phyloP scores from a whole-genome alignment of 495 filamentous ascomycete species.

The Staphylotrichum tortipilum region DNA sequence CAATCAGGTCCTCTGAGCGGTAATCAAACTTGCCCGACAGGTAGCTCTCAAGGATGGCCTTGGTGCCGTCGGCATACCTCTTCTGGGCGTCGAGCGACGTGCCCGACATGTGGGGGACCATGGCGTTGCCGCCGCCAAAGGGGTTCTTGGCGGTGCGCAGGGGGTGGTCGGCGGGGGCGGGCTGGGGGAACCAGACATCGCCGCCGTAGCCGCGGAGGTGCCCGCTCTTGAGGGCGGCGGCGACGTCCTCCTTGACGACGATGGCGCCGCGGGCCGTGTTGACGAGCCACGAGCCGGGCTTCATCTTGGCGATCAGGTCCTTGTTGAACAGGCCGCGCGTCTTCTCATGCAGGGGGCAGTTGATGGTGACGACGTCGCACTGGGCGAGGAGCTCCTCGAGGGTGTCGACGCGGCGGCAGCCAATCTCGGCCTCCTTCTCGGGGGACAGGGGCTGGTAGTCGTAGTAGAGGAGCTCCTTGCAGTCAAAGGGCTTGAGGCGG shows the following conservation, averaged over 20 bases:
- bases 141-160: conserved; percentile 90
- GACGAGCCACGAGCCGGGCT: conserved; percentile 91
- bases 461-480: conserved; percentile 99
- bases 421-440: conserved; percentile 93
- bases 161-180: conserved; percentile 87
- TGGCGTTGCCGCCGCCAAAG: conserved; percentile 94
- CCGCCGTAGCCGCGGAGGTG: conserved; percentile 96
- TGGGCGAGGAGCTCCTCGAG: conserved; percentile 93
- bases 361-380: conserved; percentile 98
- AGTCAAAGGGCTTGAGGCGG: conserved; percentile 92
- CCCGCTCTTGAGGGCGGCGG: conserved; percentile 82
- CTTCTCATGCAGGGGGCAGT: conserved; percentile 98
- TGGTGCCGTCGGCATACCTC: conserved; percentile 83
- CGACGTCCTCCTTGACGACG: conserved; percentile 98
- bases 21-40: conserved; percentile 82
- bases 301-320: conserved; percentile 99
- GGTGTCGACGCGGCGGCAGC: conserved; percentile 74
- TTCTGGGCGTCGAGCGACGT: conserved; percentile 96
- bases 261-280: conserved; percentile 99
- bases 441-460: conserved; percentile 91
- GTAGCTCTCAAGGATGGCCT: conserved; percentile 86
- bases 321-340: conserved; percentile 96
- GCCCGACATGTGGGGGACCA: conserved; percentile 97
- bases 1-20: conserved; percentile 83
- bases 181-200: conserved; percentile 78